Evolutionary conservation across 108 stramenopile genomes (phyloP).

Genomic region (Cylindrotheca fusiformis): DNA sequence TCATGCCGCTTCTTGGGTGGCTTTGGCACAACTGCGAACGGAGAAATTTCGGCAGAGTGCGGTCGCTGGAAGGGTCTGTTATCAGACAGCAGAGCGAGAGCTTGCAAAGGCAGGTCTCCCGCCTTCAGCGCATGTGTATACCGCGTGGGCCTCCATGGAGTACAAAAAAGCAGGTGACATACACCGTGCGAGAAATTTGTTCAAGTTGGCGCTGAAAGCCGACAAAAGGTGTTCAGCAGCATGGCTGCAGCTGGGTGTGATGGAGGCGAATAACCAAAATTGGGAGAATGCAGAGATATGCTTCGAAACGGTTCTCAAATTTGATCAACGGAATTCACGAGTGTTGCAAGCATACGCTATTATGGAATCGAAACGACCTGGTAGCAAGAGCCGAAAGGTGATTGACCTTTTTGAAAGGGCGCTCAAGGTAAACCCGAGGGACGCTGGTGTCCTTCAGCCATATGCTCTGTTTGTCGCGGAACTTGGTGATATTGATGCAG

Average conservation of each 20-base stretch:
- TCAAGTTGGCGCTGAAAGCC: conserved; percentile 55
- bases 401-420: conserved; percentile 87
- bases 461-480: conserved; percentile 84
- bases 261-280: conserved; percentile 79
- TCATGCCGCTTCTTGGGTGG: conserved; percentile 86
- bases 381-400: conserved; percentile 67
- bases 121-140: conserved; percentile 75
- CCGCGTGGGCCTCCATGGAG: conserved; percentile 87
- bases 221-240: conserved; percentile 81
- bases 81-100: conserved; percentile 72
- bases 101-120: conserved; percentile 50
- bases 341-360: conserved; percentile 89
- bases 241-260: conserved; percentile 76
- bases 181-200: conserved; percentile 58
- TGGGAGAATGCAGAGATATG: conserved; percentile 71
- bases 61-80: conserved; percentile 72
- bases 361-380: conserved; percentile 82
- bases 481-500: conserved; percentile 80
- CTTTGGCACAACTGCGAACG: conserved; percentile 80
- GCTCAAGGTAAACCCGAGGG: conserved; percentile 71
- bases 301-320: conserved; percentile 76
- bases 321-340: conserved; percentile 82
- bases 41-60: conserved; percentile 75
- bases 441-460: conserved; percentile 85
- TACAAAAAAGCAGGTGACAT: conserved; percentile 66